Evolutionary conservation across 2,329 filamentous ascomycete species (phyloP), one percentile per base, ranked within the genome.

Genomic region (Triangularia verruculosa): DNA sequence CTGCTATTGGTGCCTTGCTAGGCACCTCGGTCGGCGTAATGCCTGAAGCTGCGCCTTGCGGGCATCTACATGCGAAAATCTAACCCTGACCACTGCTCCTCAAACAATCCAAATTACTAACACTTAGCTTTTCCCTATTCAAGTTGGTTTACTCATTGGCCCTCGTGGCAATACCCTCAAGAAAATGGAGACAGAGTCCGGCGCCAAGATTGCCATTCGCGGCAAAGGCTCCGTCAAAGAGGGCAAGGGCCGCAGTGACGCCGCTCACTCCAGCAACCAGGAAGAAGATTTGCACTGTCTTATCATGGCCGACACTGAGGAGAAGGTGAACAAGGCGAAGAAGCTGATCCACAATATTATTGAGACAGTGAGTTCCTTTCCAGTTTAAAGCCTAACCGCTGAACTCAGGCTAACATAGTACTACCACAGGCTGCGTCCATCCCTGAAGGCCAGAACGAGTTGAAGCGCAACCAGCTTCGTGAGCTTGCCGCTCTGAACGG

Each of bases 81-180:
- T 69, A 72, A 76, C 75, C 72, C 73, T 72, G 72, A 68, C 68
- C 69, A 11, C 74, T 71, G 70, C 74, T 77, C 57, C 69, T 71
- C 74, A 68, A 70, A 73, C 73, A 71, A 73, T 72, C 76, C 75
- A 62, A 76, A 73, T 77, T 78, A 96, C 93, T 97, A 96, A 99
- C 92, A 91, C 88, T 82, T 90, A 93, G 90, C 87, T 90, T 83
- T 88, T 81, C 83, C 79, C 78, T 81, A 86, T 86, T 90, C 88
- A 97, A 99, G 95, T 99, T 88, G 95, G 95, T 81, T 89, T 99
- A 86, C 93, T 99, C 80, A 99, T 99, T 88, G 95, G 95, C 80
- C 95, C 95, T 80, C 95, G 95, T 94, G 95, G 95, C 81, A 99
- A 99, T 78, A 99, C 95, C 71, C 82, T 99, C 76, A 99, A 99